A percentile compares a stretch with the other conserved stretches of the same genome.
phyloP scores from a whole-genome alignment of 805 yeast genomes.

The Yarrowia phangngaensis region DNA sequence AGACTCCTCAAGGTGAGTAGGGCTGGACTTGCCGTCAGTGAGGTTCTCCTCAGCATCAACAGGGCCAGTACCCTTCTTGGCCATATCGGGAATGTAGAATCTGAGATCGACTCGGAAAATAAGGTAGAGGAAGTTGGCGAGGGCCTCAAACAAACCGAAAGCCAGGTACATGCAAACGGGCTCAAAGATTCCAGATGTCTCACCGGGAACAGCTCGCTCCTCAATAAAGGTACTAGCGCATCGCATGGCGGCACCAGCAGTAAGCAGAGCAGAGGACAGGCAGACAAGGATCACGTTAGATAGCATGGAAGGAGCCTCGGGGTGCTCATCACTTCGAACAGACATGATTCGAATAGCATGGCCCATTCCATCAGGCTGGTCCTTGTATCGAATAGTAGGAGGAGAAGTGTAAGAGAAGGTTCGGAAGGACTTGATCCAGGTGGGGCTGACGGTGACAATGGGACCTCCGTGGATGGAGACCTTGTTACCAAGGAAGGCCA shows the following conservation, averaged over 20 bases:
- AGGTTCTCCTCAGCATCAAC: slow-evolving; percentile 9
- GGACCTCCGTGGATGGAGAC: slow-evolving; percentile 27
- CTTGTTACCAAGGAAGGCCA: slow-evolving; percentile 38
- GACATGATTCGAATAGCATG: slow-evolving; percentile 58
- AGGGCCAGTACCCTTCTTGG: slow-evolving; percentile 61
- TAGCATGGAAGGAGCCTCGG: slow-evolving; percentile 38
- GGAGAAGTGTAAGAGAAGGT: slow-evolving; percentile 58
- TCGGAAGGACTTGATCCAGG: slow-evolving; percentile 68
- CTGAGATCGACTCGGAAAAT: slow-evolving; percentile 68
- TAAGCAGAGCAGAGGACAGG: slow-evolving; percentile 31
- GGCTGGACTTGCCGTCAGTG: slow-evolving; percentile 14
- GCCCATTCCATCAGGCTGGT: slow-evolving; percentile 42
- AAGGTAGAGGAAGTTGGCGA: slow-evolving; percentile 55
- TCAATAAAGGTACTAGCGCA: slow-evolving; percentile 37
- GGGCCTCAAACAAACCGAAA: slow-evolving; percentile 64
- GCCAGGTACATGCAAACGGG: slow-evolving; percentile 61
- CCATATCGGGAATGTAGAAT: slow-evolving; percentile 70
- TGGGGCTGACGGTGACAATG: slow-evolving; percentile 52
- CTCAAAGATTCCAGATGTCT: slow-evolving; percentile 39
- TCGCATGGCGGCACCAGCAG: slow-evolving; percentile 38
- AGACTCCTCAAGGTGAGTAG: slow-evolving; percentile 17
- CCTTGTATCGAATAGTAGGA: slow-evolving; percentile 39
- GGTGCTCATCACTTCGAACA: slow-evolving; percentile 39
- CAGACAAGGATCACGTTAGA: slow-evolving; percentile 44
- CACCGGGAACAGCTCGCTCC: slow-evolving; percentile 29